Evolutionary conservation across 495 filamentous ascomycete species (phyloP), one percentile per base, ranked within the genome.

Genomic region (Penicillium alfredii): DNA sequence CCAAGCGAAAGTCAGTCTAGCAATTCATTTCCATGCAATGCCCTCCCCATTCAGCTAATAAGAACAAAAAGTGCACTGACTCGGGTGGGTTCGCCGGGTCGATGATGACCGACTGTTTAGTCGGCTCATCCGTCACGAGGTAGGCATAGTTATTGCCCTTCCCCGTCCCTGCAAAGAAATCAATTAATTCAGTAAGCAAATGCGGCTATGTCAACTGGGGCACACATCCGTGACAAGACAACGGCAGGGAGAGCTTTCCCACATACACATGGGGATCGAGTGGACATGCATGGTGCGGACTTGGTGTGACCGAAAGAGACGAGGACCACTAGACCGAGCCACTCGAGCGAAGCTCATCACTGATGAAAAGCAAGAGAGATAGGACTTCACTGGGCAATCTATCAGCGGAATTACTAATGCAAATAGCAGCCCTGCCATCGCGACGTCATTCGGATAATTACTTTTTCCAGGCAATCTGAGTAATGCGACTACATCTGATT

Each of bases 231-330:
- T n/a, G 18, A 12, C 8, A 16, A 38, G 25, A 22, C 4, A n/a
- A n/a, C n/a, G n/a, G n/a, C n/a, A n/a, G n/a, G n/a, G n/a, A n/a
- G n/a, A n/a, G n/a, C n/a, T n/a, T n/a, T n/a, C 21, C 38, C 12
- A 74, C 85, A 54, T 79, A 95, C 90, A 97, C 92, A 97, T 98
- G 21, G 92, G 92, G 68, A 98, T 94, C 38, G 87, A 88, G 60
- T 88, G 78, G 63, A 98, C 83, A 81, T 96, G 88, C 92, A 98
- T 98, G 47, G 69, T 60, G 56, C 61, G 55, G 36, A 33, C 12
- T 35, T 55, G 54, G 20, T 30, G 39, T 29, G 23, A 24, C 8
- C 25, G 21, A 37, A n/a, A 20, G 14, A 32, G 34, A 12, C 30
- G 32, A 31, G n/a, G 30, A 31, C 22, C 9, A 10, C 50, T 30